Conservation (phyloP, 345 rosid species). For the Viola odorata region DNA sequence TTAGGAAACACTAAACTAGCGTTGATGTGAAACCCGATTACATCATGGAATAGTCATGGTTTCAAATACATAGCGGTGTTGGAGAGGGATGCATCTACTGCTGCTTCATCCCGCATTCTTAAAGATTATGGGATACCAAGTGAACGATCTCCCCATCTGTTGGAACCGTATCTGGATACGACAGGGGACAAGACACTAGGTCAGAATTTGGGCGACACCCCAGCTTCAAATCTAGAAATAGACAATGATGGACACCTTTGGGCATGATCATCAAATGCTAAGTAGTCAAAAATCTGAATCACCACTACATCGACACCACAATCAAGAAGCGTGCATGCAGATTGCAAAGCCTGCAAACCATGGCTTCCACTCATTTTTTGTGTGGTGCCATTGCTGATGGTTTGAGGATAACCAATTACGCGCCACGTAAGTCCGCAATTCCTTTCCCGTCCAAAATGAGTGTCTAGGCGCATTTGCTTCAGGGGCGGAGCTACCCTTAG, state of each 20-base stretch:
- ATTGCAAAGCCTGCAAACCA: no score
- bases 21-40: no score
- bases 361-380: no score
- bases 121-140: slow-evolving; percentile 86
- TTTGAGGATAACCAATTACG: no score
- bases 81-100: slow-evolving; percentile 66
- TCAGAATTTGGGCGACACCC: slow-evolving; percentile 52
- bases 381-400: no score
- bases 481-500: no score
- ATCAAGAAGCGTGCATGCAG: not conserved
- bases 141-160: slow-evolving; percentile 74
- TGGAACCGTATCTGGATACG: slow-evolving; percentile 61
- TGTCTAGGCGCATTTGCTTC: no score
- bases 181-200: slow-evolving; percentile 36
- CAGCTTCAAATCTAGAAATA: slow-evolving; percentile 68
- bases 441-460: no score
- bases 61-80: slow-evolving; percentile 71
- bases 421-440: no score
- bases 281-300: not conserved
- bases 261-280: slow-evolving; percentile 36
- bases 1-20: no score
- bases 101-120: slow-evolving; percentile 61
- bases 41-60: no score
- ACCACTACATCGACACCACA: not conserved
- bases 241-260: slow-evolving; percentile 42